phyloP scores from a whole-genome alignment of 1,284 basidiomycete species.

The Butyriboletus appendiculatus region DNA sequence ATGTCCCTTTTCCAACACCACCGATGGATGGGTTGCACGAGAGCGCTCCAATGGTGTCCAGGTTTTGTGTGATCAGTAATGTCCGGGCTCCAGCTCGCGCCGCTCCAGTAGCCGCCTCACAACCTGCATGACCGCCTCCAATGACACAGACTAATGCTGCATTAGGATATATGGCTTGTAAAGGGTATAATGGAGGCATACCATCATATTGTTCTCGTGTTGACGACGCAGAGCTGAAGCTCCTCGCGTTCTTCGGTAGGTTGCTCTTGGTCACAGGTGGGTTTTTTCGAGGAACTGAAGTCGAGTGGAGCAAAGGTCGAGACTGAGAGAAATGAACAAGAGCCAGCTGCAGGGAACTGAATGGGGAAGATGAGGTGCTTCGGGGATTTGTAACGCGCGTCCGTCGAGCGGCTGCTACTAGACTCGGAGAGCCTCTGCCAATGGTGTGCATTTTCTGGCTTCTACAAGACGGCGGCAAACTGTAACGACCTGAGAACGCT shows the following conservation, averaged over 20 bases:
- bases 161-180: background rate
- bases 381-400: background rate
- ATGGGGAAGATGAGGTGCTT: background rate
- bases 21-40: constrained; percentile 92
- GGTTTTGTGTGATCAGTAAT: constrained; percentile 76
- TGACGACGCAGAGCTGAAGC: constrained; percentile 1
- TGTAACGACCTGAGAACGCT: background rate
- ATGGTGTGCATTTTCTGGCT: constrained; percentile 8
- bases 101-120: constrained; percentile 85
- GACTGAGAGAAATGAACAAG: background rate
- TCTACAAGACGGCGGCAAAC: background rate
- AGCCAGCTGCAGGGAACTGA: background rate
- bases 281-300: background rate
- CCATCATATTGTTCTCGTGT: constrained; percentile 24
- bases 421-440: constrained; percentile 1
- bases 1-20: constrained; percentile 87
- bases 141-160: constrained; percentile 70
- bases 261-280: background rate
- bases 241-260: background rate
- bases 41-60: constrained; percentile 83
- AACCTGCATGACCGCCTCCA: constrained; percentile 91
- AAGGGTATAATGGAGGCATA: constrained; percentile 3
- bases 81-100: constrained; percentile 83
- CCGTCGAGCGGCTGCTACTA: constrained; percentile 7
- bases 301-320: background rate